Percentiles rank a stretch among this genome's conserved stretches.
Conservation (phyloP, 805 yeast genomes). For the Wickerhamiella alocasiicola region DNA sequence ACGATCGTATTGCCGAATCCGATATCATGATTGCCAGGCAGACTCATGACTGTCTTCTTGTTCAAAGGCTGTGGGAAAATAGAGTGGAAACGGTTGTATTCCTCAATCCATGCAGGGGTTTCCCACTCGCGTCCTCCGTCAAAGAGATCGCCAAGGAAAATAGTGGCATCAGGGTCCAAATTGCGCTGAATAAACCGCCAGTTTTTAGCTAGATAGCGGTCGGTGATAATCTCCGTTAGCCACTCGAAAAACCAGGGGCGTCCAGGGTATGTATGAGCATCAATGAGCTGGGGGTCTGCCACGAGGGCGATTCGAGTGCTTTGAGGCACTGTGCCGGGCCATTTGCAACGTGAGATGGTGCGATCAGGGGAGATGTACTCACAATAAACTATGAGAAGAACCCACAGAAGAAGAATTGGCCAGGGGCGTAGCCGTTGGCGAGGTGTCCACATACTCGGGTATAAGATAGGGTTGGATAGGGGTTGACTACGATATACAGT, state of each 20-base stretch:
- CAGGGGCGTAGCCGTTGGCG: background rate
- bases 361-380: conserved; percentile 41
- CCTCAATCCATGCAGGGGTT: conserved; percentile 53
- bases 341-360: conserved; percentile 39
- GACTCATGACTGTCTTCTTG: conserved; percentile 33
- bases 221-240: conserved; percentile 52
- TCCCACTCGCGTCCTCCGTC: conserved; percentile 93
- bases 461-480: no score
- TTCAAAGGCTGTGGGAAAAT: conserved; percentile 51
- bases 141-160: conserved; percentile 82
- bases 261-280: conserved; percentile 73
- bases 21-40: conserved; percentile 94
- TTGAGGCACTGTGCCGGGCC: conserved; percentile 32
- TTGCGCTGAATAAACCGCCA: conserved; percentile 44
- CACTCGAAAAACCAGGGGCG: conserved; percentile 39
- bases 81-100: conserved; percentile 50
- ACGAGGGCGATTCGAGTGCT: conserved; percentile 38
- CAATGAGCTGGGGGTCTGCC: conserved; percentile 94
- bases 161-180: conserved; percentile 60
- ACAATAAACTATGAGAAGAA: conserved; percentile 35
- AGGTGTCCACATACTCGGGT: no score
- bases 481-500: no score
- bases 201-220: conserved; percentile 69
- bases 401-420: conserved; percentile 30
- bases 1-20: conserved; percentile 76